Base-by-base conservation (phyloP, 176 grass and related monocot species). In the Oryza nivara region DNA sequence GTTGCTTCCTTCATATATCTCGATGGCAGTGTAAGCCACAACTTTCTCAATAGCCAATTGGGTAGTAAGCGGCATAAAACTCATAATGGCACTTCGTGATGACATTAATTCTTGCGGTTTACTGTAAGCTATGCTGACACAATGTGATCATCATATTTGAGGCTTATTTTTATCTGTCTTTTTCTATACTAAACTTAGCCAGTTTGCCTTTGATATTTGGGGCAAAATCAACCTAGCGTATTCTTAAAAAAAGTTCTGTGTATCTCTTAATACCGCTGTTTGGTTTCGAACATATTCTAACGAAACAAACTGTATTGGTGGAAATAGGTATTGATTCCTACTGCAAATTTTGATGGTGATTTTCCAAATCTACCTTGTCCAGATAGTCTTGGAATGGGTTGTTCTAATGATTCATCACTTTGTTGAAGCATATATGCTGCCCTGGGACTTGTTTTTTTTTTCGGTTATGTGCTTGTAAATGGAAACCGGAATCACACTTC, bases 391-490 rank as follows among this genome's bases (percentile, higher is more conserved):
- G 25, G 70, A 73, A 79, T 73, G 4, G n/a, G 11, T 32, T 64
- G 13, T 72, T 78, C 30, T 65, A 5, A 77, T 30, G 41, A 56
- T 11, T 44, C 1, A 0, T 78, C 32, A 82, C 10, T 70, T 88
- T 66, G 17, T 40, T 83, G 22, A 68, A 74, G 44, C 28, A 75
- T 22, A 44, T 65, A 67, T 83, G 32, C 72, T 77, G n/a, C 52
- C 2, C 6, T 66, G 63, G 64, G 47, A 73, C 17, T 79, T 26
- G 34, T 44, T 60, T 68, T 73, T 73, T 73, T 22, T 19, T 40
- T 30, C 28, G 28, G 46, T 49, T 2, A 52, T 46, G 67, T 36
- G 60, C 80, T 54, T 73, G 72, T 84, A 88, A 79, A 68, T 47
- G 17, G 46, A 79, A 84, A 74, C 19, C 7, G 13, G 0, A 68